Evolutionary conservation across 2,329 filamentous ascomycete species (phyloP), one percentile per base, ranked within the genome.

Genomic region (Fulvia fulva): DNA sequence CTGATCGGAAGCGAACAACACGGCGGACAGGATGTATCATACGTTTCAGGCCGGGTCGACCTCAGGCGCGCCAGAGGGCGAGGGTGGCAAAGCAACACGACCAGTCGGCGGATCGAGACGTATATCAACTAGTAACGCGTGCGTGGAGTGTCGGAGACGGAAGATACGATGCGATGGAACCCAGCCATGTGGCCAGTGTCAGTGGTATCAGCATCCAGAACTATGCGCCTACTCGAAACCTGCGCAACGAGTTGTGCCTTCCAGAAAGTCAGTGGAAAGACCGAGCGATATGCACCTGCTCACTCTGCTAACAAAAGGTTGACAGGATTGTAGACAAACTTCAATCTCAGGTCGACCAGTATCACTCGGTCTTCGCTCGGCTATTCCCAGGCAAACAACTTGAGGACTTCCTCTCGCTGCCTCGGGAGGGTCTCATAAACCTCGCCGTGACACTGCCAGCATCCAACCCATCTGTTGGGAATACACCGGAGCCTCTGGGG

Each of bases 121-220:
- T 5, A 79, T 79, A 47, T 78, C 77, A 4, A 80, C 77, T 3
- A 78, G 72, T 66, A 79, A 88, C 68, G 88, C 88, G 37, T 91
- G 88, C 71, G 86, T 88, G 50, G 87, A 89, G 67, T 91, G 89
- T 76, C 87, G 91, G 70, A 82, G 89, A 65, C 83, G 89, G 61
- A 94, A 93, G 74, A 93, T 93, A 56, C 87, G 90, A 63, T 94
- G 90, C 70, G 89, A 92, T 76, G 90, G 90, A 55, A 83, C 87
- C 64, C 87, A 90, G 69, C 90, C 90, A 11, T 94, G 90, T 70
- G 88, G 89, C 37, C 89, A 91, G 71, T 94, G 90, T 71, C 82
- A 89, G 58, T 91, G 89, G 73, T 92, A 90, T 71, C 85, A 90
- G 57, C 88, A 89, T 62, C 87, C 88, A 3, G 89, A 91, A 71